Evolutionary conservation across 2,329 filamentous ascomycete genomes (phyloP).

Genomic region (Scortechinia acanthostroma): DNA sequence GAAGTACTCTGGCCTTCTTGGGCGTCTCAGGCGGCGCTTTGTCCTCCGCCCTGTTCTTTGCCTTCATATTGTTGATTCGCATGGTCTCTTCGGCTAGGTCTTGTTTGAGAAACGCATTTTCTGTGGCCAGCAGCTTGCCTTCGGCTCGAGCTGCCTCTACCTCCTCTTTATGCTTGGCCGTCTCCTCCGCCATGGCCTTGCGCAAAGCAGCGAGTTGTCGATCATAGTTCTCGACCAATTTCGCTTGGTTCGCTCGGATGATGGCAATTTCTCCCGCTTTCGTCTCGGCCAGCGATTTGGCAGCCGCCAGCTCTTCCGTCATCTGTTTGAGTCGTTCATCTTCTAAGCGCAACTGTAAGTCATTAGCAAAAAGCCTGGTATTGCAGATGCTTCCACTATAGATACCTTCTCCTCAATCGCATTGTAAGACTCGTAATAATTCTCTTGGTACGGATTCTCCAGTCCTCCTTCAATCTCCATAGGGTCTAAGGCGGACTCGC

Average conservation of each 20-base stretch:
- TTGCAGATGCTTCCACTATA: slow-evolving; percentile 14
- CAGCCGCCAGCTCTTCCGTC: slow-evolving; percentile 22
- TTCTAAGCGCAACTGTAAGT: slow-evolving; percentile 15
- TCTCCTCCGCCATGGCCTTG: slow-evolving; percentile 41
- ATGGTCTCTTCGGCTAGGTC: slow-evolving; percentile 47
- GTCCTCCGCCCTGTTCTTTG: slow-evolving; percentile 21
- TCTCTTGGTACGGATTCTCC: slow-evolving; percentile 6
- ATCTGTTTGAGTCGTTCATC: slow-evolving; percentile 23
- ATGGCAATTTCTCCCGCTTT: slow-evolving; percentile 57
- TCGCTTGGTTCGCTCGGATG: slow-evolving; percentile 46
- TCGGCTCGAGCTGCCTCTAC: slow-evolving; percentile 43
- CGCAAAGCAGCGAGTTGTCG: slow-evolving; percentile 40
- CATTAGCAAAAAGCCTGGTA: background rate
- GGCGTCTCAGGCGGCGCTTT: slow-evolving; percentile 35
- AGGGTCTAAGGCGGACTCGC: too few species aligned
- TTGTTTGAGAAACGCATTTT: slow-evolving; percentile 52
- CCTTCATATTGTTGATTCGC: slow-evolving; percentile 28
- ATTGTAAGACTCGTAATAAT: slow-evolving; percentile 8
- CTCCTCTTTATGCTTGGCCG: slow-evolving; percentile 41
- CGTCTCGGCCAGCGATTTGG: slow-evolving; percentile 29
- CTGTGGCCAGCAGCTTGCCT: slow-evolving; percentile 44
- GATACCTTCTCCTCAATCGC: slow-evolving; percentile 12
- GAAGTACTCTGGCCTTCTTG: slow-evolving; percentile 33
- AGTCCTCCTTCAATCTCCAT: too few species aligned
- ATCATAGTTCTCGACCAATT: slow-evolving; percentile 41